These are phyloP conservation scores for Fusarium citri DNA, from an alignment of 2,329 filamentous ascomycete species.

Conservation along the genomic window DNA sequence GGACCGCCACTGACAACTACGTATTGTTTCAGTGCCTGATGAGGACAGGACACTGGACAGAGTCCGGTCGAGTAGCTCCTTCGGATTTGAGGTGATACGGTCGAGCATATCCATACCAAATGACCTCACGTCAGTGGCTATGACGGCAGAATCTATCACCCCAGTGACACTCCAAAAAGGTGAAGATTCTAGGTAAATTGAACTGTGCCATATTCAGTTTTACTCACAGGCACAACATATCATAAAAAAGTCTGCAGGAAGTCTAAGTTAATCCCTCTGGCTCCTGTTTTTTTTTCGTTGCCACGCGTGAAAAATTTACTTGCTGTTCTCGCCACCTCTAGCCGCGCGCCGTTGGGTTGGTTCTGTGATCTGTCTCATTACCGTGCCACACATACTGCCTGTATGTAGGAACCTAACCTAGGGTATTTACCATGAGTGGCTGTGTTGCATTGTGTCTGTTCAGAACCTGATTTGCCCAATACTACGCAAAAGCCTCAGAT, in stretches of 20 bases:
- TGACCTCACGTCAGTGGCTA: slow-evolving; percentile 17
- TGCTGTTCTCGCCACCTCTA: slow-evolving; percentile 26
- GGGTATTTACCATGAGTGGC: not conserved
- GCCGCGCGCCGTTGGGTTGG: slow-evolving; percentile 8
- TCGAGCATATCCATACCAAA: not conserved
- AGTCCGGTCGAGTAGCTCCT: not conserved
- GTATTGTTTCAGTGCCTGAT: slow-evolving; percentile 5
- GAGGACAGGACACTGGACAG: not conserved
- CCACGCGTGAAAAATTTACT: slow-evolving; percentile 24
- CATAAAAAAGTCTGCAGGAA: slow-evolving; percentile 22
- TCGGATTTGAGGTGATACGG: slow-evolving; percentile 5
- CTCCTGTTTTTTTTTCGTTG: not conserved
- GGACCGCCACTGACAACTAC: slow-evolving; percentile 11
- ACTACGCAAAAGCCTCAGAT: slow-evolving; percentile 9
- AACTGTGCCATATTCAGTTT: not conserved
- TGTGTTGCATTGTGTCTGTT: slow-evolving; percentile 15
- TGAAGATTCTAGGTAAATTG: not conserved
- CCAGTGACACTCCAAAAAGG: not conserved
- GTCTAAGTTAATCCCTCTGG: slow-evolving; percentile 20
- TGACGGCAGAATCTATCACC: slow-evolving; percentile 3
- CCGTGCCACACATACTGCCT: slow-evolving; percentile 19
- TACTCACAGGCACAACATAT: not conserved
- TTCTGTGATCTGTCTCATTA: not conserved
- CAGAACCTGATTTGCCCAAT: slow-evolving; percentile 22
- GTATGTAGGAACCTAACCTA: not conserved